Conservation (phyloP, 164 flowering plant species). For the Sextonia rubra region DNA sequence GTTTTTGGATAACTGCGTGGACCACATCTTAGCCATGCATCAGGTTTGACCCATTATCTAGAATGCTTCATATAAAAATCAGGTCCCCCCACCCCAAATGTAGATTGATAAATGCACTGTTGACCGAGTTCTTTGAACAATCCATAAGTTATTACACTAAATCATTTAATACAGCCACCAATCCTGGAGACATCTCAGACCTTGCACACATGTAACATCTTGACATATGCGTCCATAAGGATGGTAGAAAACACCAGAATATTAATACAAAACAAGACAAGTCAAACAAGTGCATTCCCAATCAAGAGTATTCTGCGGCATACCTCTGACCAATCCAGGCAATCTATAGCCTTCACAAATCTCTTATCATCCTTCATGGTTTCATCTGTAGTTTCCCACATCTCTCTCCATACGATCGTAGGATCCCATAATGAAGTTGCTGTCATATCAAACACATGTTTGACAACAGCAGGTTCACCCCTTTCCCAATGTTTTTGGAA, state of each 20-base stretch:
- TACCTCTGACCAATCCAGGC: slow-evolving; percentile 81
- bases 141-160: not conserved
- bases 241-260: not conserved
- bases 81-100: not conserved
- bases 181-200: not conserved
- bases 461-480: slow-evolving; percentile 78
- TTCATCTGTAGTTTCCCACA: slow-evolving; percentile 63
- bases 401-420: slow-evolving; percentile 64
- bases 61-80: not conserved
- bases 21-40: not conserved
- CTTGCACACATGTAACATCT: not conserved
- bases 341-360: slow-evolving; percentile 73
- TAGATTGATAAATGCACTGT: not conserved
- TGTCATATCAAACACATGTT: slow-evolving; percentile 50
- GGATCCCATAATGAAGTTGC: slow-evolving; percentile 77
- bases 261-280: not conserved
- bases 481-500: slow-evolving; percentile 77
- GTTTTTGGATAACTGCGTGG: too few species aligned
- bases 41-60: not conserved
- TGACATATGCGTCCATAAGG: not conserved
- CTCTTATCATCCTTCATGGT: slow-evolving; percentile 50
- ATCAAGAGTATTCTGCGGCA: slow-evolving; percentile 5
- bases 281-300: not conserved
- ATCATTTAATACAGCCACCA: not conserved
- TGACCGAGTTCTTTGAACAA: not conserved